Conservation (phyloP, 2,329 filamentous ascomycete species). For the Plectosphaerella sp. region DNA sequence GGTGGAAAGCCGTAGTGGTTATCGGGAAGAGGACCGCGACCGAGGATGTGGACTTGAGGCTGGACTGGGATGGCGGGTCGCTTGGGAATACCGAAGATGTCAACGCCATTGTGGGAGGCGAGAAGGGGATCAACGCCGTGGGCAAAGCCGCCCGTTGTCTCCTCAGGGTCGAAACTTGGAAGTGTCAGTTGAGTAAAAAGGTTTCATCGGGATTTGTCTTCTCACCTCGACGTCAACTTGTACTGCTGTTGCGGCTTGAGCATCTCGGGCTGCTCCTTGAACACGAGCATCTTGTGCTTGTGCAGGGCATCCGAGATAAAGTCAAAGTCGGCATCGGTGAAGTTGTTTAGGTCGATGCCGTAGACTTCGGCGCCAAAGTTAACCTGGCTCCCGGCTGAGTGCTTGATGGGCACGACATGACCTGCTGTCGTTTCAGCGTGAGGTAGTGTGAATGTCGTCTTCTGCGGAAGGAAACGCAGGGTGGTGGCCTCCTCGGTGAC, state of each 20-base stretch:
- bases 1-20: slow-evolving; percentile 36
- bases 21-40: slow-evolving; percentile 26
- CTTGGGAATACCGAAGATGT: slow-evolving; percentile 35
- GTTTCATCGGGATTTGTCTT: slow-evolving; percentile 15
- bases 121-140: slow-evolving; percentile 29
- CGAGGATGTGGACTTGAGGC: slow-evolving; percentile 31
- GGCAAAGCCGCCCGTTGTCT: slow-evolving; percentile 29
- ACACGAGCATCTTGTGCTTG: slow-evolving; percentile 37
- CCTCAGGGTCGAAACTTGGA: neutral
- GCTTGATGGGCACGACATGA: slow-evolving; percentile 19
- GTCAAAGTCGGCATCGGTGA: slow-evolving; percentile 28
- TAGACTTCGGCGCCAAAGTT: slow-evolving; percentile 30
- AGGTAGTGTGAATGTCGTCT: slow-evolving; percentile 15
- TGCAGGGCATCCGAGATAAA: slow-evolving; percentile 33
- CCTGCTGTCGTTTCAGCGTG: slow-evolving; percentile 18
- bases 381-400: slow-evolving; percentile 20
- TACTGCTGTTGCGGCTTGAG: slow-evolving; percentile 36
- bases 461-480: slow-evolving; percentile 10
- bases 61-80: slow-evolving; percentile 32
- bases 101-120: slow-evolving; percentile 18
- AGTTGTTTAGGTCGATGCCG: slow-evolving; percentile 29
- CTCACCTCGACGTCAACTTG: slow-evolving; percentile 19
- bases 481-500: slow-evolving; percentile 14
- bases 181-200: slow-evolving; percentile 19
- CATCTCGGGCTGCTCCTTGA: slow-evolving; percentile 35